Base-by-base conservation (phyloP, 768 basidiomycete genomes). In the Leccinum subgranulosum region DNA sequence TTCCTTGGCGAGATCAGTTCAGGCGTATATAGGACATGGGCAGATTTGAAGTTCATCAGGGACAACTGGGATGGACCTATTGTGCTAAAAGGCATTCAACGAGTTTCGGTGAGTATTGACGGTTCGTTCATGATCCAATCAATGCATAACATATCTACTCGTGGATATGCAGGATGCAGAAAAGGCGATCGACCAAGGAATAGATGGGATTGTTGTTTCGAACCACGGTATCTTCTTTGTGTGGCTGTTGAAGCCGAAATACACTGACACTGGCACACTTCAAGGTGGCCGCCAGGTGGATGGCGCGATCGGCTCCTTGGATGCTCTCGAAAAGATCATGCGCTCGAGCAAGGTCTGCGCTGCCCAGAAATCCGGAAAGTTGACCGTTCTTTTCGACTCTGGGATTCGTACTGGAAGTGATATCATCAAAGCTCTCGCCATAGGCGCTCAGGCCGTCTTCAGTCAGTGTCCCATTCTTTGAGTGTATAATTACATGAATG, bases 371-470 rank as follows among this genome's bases (percentile, higher is more conserved):
- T 70, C 78, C 12, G 88, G 88, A 1, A 81, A 82, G 54, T 70
- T 92, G 48, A 86, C 88, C 1, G 73, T 94, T 12, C 74, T 95
- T 2, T 92, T 72, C 48, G 71, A 72, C 45, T 92, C 85, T 51
- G 92, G 93, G 7, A 86, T 94, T 57, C 83, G 93, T 46, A 89
- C 86, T 0, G 93, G 90, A 11, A 82, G 84, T 46, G 94, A 96
- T 60, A 82, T 94, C 48, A 78, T 92, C 71, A 90, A 91, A 70
- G 93, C 94, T 0, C 73, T 94, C 28, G 92, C 92, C 1, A 77
- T 95, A 0, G 92, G 94, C 43, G 93, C 94, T 8, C 87, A 94
- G 63, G 91, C 77, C 8, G 85, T 94, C 15, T 70, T 94, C 19
- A 76, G 85, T 91, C 62, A 63, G 88, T 79, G 15, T n/a, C 33